Conservation (phyloP, 2,329 filamentous ascomycete genomes). For the Talaromyces sp. region DNA sequence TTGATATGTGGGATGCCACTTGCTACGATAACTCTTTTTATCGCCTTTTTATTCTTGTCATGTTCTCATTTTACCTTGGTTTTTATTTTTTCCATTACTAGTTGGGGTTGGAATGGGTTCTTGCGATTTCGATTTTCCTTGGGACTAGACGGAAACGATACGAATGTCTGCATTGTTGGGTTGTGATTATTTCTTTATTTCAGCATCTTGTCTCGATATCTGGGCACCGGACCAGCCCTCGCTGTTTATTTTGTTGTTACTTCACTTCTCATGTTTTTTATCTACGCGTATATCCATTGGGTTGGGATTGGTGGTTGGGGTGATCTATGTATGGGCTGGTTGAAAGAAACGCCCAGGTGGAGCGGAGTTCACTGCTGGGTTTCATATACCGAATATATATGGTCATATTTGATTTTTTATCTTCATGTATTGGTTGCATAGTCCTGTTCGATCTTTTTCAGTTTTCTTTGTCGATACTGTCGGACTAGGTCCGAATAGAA, state of each 20-base stretch:
- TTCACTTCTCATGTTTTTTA: slow-evolving; percentile 14
- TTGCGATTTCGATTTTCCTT: slow-evolving; percentile 19
- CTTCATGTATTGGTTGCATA: neutral
- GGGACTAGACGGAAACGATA: slow-evolving; percentile 41
- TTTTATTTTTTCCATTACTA: slow-evolving; percentile 15
- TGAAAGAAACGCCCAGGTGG: slow-evolving; percentile 20
- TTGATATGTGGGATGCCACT: slow-evolving; percentile 21
- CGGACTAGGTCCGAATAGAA: neutral
- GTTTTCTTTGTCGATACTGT: slow-evolving; percentile 1
- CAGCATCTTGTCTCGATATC: slow-evolving; percentile 22
- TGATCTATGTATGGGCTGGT: slow-evolving; percentile 23
- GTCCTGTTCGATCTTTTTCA: neutral
- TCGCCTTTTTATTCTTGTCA: slow-evolving; percentile 15
- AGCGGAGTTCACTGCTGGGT: slow-evolving; percentile 32
- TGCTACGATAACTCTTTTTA: slow-evolving; percentile 17
- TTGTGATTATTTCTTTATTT: slow-evolving; percentile 21
- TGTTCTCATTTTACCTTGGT: slow-evolving; percentile 19
- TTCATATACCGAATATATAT: slow-evolving; percentile 26
- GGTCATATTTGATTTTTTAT: neutral
- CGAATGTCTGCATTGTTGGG: slow-evolving; percentile 40
- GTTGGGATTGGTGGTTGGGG: slow-evolving; percentile 25
- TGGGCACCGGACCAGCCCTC: slow-evolving; percentile 7
- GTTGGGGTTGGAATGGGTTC: slow-evolving; percentile 30
- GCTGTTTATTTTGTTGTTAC: slow-evolving; percentile 15
- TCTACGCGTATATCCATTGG: slow-evolving; percentile 16